phyloP scores from a whole-genome alignment of 2,329 filamentous ascomycete genomes.

The Tolypocladium sp. region DNA sequence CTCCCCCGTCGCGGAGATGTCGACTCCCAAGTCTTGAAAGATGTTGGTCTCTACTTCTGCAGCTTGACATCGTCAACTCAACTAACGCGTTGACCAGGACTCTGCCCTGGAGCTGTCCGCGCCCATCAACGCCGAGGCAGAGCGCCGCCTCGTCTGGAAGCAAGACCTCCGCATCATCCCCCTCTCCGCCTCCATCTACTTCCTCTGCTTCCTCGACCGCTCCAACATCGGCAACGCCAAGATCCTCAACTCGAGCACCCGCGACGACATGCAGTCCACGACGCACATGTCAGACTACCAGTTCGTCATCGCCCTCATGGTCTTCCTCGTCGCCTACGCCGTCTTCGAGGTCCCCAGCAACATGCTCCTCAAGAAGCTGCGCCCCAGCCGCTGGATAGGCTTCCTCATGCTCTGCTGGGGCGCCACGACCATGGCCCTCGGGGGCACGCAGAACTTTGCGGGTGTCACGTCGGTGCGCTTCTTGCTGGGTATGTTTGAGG shows the following conservation, averaged over 20 bases:
- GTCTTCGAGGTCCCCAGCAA: slow-evolving; percentile 59
- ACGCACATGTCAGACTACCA: slow-evolving; percentile 52
- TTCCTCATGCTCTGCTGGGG: slow-evolving; percentile 62
- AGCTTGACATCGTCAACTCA: neutral
- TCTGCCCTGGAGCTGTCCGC: neutral
- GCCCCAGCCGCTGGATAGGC: slow-evolving; percentile 54
- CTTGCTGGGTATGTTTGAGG: slow-evolving; percentile 60
- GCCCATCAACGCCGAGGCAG: slow-evolving; percentile 3
- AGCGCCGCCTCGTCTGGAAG: slow-evolving; percentile 39
- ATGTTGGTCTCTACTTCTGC: neutral
- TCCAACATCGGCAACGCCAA: slow-evolving; percentile 63
- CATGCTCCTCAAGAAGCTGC: slow-evolving; percentile 54
- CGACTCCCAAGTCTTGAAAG: neutral
- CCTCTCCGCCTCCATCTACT: slow-evolving; percentile 53
- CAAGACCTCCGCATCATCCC: slow-evolving; percentile 57
- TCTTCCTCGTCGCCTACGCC: slow-evolving; percentile 52
- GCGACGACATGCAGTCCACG: slow-evolving; percentile 53
- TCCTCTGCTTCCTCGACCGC: slow-evolving; percentile 59
- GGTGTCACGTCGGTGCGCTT: slow-evolving; percentile 59
- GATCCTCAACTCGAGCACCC: slow-evolving; percentile 51
- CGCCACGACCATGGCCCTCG: slow-evolving; percentile 57
- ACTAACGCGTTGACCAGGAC: neutral
- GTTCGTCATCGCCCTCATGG: slow-evolving; percentile 49
- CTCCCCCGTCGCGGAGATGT: neutral
- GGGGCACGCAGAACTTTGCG: slow-evolving; percentile 51